Conservation (phyloP, 352 stramenopile species). For the Globisporangium takayamanum region DNA sequence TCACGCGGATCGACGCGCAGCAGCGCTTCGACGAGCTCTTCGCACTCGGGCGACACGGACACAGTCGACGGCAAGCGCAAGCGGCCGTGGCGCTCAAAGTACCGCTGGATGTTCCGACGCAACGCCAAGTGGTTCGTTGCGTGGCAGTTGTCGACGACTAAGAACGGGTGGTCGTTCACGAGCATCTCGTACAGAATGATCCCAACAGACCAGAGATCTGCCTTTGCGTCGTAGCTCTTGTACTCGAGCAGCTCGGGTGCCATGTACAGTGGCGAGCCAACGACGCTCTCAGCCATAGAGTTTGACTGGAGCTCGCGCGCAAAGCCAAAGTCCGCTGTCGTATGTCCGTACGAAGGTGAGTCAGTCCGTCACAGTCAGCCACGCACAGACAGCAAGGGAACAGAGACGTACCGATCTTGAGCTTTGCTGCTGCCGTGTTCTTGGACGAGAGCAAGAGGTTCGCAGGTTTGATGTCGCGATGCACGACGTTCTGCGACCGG, state of each 20-base stretch:
- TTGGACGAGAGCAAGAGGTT: constrained; percentile 71
- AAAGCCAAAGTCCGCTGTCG: constrained; percentile 65
- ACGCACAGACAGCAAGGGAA: neutral
- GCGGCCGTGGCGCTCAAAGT: constrained; percentile 54
- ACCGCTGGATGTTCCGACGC: constrained; percentile 70
- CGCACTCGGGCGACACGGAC: constrained; percentile 53
- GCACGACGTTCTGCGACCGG: constrained; percentile 67
- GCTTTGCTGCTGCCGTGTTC: constrained; percentile 52
- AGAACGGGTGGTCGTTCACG: constrained; percentile 72
- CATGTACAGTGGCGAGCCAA: constrained; percentile 78
- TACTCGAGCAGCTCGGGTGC: constrained; percentile 74
- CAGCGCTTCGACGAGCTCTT: constrained; percentile 50
- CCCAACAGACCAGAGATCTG: constrained; percentile 72
- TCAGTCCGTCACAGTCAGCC: neutral
- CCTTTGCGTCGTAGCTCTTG: constrained; percentile 82
- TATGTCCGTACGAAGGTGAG: no score
- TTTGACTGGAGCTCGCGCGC: constrained; percentile 59
- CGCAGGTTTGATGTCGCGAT: constrained; percentile 70
- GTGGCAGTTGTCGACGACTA: constrained; percentile 67
- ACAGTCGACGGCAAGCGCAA: constrained; percentile 47
- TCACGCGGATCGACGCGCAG: constrained; percentile 55
- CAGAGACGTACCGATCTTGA: constrained; percentile 56
- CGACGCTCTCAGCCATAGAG: constrained; percentile 74
- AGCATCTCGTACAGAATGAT: constrained; percentile 85
- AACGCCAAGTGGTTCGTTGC: constrained; percentile 75